phyloP scores from a whole-genome alignment of 106 monocot genomes.

The Cymbidium sinense region DNA sequence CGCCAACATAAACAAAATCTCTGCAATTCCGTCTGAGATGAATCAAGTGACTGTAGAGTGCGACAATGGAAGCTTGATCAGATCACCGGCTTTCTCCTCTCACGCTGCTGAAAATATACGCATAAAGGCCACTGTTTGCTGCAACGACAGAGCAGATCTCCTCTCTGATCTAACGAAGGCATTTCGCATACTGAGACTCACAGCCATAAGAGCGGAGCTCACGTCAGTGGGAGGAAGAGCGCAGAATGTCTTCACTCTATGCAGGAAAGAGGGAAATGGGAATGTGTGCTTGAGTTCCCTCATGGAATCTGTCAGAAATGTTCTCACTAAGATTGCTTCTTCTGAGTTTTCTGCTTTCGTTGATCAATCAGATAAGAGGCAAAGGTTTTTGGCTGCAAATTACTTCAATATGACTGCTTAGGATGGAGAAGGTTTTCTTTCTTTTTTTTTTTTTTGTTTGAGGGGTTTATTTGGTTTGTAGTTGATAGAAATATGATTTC shows the following conservation, averaged over 20 bases:
- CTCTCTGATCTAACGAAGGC: conserved; percentile 19
- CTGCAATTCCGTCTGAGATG: conserved; percentile 16
- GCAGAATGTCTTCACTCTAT: conserved; percentile 31
- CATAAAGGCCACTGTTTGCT: conserved; percentile 40
- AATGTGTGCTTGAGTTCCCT: conserved; percentile 21
- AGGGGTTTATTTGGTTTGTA: too few relatives aligned
- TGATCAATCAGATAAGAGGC: too few relatives aligned
- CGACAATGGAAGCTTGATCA: background rate
- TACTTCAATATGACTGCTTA: too few relatives aligned
- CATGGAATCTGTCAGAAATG: conserved; percentile 20
- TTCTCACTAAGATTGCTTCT: conserved; percentile 15
- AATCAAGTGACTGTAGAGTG: conserved; percentile 31
- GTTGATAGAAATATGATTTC: too few relatives aligned
- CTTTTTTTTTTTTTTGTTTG: too few relatives aligned
- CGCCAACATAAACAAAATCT: conserved; percentile 6
- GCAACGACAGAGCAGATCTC: conserved; percentile 45
- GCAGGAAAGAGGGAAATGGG: conserved; percentile 4
- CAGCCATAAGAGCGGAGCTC: conserved; percentile 23
- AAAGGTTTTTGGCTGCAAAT: too few relatives aligned
- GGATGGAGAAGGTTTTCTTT: too few relatives aligned
- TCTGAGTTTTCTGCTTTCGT: background rate
- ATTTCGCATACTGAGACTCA: conserved; percentile 19
- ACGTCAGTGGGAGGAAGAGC: conserved; percentile 30
- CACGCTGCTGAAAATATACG: background rate
- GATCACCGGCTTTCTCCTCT: background rate